Percentiles rank a stretch among this genome's conserved stretches.
phyloP scores from a whole-genome alignment of 192 early-diverging fungal genomes.

The Allomyces macrogynus region DNA sequence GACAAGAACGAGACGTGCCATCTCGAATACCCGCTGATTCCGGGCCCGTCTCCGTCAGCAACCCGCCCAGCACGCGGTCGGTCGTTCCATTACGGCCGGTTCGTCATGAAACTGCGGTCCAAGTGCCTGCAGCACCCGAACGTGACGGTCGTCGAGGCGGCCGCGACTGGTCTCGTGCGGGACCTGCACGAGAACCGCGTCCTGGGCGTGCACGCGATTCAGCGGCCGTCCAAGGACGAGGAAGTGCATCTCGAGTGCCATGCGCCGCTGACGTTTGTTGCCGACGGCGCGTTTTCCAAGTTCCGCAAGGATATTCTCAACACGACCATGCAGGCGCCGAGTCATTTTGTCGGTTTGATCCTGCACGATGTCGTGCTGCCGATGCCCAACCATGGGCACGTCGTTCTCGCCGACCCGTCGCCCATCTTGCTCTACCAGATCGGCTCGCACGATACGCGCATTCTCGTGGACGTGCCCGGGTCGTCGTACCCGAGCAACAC shows the following conservation, averaged over 20 bases:
- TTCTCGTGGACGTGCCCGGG: conserved; percentile 80
- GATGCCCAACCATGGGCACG: conserved; percentile 73
- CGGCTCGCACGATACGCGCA: conserved; percentile 61
- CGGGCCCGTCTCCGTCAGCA: conserved; percentile 16
- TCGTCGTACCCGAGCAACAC: neutral
- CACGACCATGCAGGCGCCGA: neutral
- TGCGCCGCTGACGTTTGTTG: conserved; percentile 68
- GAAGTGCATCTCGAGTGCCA: conserved; percentile 14
- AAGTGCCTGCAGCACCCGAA: conserved; percentile 13
- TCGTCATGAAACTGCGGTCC: conserved; percentile 61
- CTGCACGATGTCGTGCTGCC: conserved; percentile 52
- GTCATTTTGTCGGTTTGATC: conserved; percentile 25
- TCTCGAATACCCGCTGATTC: conserved; percentile 45
- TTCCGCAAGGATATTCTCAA: conserved; percentile 48
- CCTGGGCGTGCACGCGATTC: conserved; percentile 31
- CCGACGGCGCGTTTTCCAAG: conserved; percentile 88
- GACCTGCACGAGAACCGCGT: conserved; percentile 15
- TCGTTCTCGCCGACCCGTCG: conserved; percentile 62
- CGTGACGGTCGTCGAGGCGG: conserved; percentile 56
- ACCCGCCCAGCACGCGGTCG: conserved; percentile 25
- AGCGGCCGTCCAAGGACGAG: conserved; percentile 5
- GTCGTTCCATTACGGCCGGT: conserved; percentile 86
- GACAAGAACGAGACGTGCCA: conserved; percentile 34
- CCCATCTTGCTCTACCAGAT: conserved; percentile 81
- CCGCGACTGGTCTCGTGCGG: conserved; percentile 41